These are phyloP conservation scores for Ascochyta lentis DNA, from an alignment of 2,329 filamentous ascomycete species.

Conservation along the genomic window DNA sequence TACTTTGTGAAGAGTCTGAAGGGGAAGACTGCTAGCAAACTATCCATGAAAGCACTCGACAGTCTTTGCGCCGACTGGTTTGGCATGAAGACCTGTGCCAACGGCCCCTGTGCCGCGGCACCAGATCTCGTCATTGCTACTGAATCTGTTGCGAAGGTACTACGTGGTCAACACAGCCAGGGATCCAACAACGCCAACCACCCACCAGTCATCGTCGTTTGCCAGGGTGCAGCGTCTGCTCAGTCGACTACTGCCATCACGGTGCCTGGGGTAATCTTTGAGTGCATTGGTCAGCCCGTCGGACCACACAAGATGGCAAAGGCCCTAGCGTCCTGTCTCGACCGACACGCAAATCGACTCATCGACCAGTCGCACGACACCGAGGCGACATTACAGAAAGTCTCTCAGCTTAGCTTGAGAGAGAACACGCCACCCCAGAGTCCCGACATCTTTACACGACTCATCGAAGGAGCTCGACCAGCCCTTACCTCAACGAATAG, in stretches of 20 bases:
- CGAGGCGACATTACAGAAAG: slow-evolving; percentile 22
- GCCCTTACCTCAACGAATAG: slow-evolving; percentile 37
- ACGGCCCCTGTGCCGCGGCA: slow-evolving; percentile 16
- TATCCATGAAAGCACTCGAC: slow-evolving; percentile 43
- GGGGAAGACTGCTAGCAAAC: slow-evolving; percentile 39
- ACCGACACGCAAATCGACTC: slow-evolving; percentile 36
- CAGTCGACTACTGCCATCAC: slow-evolving; percentile 46
- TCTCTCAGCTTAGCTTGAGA: slow-evolving; percentile 36
- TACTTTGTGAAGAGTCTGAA: slow-evolving; percentile 41
- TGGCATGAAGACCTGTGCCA: slow-evolving; percentile 36
- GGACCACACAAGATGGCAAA: slow-evolving; percentile 50
- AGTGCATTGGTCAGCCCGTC: slow-evolving; percentile 46
- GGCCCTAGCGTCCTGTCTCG: slow-evolving; percentile 43
- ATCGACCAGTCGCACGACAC: slow-evolving; percentile 18
- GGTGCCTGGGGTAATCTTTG: slow-evolving; percentile 43
- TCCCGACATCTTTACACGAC: slow-evolving; percentile 6
- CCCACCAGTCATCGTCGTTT: slow-evolving; percentile 44
- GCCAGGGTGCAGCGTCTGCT: slow-evolving; percentile 44
- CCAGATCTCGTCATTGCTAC: slow-evolving; percentile 44
- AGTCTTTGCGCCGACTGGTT: slow-evolving; percentile 47
- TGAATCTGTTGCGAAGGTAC: slow-evolving; percentile 37
- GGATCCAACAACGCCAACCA: slow-evolving; percentile 23
- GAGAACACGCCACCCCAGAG: slow-evolving; percentile 32
- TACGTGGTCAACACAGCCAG: slow-evolving; percentile 38
- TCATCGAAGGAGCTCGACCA: slow-evolving; percentile 31